Evolutionary conservation across 2,329 filamentous ascomycete genomes (phyloP).

Genomic region (Botrytis aclada): DNA sequence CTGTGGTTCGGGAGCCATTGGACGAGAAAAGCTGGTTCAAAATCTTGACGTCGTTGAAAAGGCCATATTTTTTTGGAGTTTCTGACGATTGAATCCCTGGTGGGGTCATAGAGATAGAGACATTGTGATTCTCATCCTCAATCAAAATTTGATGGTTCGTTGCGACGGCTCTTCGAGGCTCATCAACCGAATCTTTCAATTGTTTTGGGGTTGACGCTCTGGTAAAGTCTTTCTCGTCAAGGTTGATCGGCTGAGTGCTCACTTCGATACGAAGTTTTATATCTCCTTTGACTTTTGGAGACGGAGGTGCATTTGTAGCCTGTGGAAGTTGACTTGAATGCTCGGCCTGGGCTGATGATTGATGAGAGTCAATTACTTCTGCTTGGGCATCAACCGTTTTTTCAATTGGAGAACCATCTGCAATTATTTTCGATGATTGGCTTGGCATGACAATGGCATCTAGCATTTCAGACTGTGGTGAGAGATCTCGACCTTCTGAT

Average conservation of each 20-base stretch:
- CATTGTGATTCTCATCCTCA: background rate
- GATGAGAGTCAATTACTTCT: background rate
- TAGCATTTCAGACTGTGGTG: background rate
- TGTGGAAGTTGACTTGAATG: background rate
- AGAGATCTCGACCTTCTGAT: background rate
- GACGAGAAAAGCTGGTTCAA: constrained; percentile 7
- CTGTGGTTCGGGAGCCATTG: background rate
- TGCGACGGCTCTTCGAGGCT: background rate
- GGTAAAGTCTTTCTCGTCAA: background rate
- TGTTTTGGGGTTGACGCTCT: background rate
- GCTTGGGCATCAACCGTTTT: background rate
- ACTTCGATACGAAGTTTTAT: background rate
- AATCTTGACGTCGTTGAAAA: background rate
- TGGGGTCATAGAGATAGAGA: too few relatives aligned
- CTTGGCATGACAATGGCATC: background rate
- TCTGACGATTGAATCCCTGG: background rate
- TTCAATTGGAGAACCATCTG: background rate
- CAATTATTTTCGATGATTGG: background rate
- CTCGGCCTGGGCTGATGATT: background rate
- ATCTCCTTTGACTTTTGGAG: background rate
- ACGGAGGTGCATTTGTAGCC: background rate
- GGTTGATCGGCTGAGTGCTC: background rate
- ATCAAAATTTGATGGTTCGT: background rate
- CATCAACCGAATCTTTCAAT: background rate
- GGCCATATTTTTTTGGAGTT: background rate